phyloP scores from a whole-genome alignment of 768 basidiomycete genomes.

The Sistotremastrum suecicum region DNA sequence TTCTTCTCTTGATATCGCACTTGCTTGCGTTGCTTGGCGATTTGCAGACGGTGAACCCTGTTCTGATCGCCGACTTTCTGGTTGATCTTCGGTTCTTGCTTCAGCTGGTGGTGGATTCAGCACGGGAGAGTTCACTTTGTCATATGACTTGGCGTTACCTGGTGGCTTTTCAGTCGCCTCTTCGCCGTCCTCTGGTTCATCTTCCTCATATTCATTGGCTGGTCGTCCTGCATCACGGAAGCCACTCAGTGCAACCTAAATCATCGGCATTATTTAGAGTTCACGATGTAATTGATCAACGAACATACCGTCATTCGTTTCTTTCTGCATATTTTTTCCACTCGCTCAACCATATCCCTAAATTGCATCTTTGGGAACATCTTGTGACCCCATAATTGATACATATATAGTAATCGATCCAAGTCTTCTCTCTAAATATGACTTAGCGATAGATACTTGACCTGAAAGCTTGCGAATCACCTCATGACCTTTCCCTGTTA shows the following conservation, averaged over 20 bases:
- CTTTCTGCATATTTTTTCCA: conserved; percentile 83
- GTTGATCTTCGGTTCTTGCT: conserved; percentile 5
- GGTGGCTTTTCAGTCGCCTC: conserved; percentile 12
- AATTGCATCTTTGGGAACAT: conserved; percentile 87
- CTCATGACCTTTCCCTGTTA: conserved; percentile 88
- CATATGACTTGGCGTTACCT: too few relatives aligned
- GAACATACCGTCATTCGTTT: conserved; percentile 68
- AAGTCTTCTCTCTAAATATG: conserved; percentile 59
- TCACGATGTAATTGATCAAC: background rate
- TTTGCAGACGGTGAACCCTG: background rate
- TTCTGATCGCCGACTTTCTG: conserved; percentile 6
- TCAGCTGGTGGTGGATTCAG: too few relatives aligned
- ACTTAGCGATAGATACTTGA: too few relatives aligned
- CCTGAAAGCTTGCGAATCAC: conserved; percentile 24
- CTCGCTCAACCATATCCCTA: conserved; percentile 66
- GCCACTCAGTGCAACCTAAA: conserved; percentile 53
- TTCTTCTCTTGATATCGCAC: too few relatives aligned
- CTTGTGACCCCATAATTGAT: conserved; percentile 91
- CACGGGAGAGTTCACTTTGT: too few relatives aligned
- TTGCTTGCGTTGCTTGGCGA: background rate
- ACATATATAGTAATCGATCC: conserved; percentile 62
- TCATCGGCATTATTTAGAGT: conserved; percentile 1
- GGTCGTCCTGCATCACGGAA: conserved; percentile 52
- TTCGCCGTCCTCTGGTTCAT: conserved; percentile 17
- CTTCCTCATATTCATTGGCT: conserved; percentile 17